phyloP scores from a whole-genome alignment of 108 stramenopile genomes.

The Aureococcus anophagefferens region DNA sequence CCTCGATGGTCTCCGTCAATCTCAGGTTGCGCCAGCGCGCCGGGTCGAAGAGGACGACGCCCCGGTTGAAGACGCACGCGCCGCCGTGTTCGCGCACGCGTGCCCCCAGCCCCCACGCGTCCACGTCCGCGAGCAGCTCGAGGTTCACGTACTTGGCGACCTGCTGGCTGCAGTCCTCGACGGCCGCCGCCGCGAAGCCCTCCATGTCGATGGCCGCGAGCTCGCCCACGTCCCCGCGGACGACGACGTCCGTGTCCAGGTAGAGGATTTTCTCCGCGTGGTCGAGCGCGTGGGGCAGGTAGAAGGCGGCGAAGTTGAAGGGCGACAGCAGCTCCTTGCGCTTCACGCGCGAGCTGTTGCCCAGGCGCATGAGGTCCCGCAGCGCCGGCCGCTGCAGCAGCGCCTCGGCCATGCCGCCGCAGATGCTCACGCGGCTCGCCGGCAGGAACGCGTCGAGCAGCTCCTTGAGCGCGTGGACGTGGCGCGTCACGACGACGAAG shows the following conservation, averaged over 20 bases:
- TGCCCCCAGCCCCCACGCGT: too few species aligned
- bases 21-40: neutral
- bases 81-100: neutral
- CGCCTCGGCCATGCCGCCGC: neutral
- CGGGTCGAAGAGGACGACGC: neutral
- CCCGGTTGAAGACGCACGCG: constrained; percentile 2
- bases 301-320: neutral
- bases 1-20: neutral
- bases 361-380: neutral
- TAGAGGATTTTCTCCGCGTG: neutral
- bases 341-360: neutral
- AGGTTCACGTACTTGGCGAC: neutral
- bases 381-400: neutral
- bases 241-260: neutral
- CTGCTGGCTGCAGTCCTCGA: neutral
- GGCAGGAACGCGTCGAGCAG: neutral
- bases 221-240: neutral
- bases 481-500: neutral
- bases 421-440: neutral
- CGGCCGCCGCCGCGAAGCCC: neutral
- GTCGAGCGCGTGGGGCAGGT: neutral
- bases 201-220: neutral
- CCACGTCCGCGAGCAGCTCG: neutral
- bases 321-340: neutral
- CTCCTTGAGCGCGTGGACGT: neutral